Evolutionary conservation across 176 grass and related monocot species (phyloP), one percentile per base, ranked within the genome.

Genomic region (Zizania latifolia): DNA sequence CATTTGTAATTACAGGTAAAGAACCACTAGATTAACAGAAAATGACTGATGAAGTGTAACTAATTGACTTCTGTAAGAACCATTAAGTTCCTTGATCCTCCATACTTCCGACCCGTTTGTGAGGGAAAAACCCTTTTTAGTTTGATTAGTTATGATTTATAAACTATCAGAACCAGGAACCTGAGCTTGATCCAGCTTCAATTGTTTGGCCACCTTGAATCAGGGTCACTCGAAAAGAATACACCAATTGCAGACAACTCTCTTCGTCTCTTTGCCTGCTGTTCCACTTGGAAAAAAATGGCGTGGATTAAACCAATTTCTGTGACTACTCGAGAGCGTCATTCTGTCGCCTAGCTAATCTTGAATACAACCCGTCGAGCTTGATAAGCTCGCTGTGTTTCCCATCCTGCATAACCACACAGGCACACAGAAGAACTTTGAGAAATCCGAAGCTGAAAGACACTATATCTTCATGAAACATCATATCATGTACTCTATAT

Each of bases 351-450:
- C 65, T 89, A 11, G 77, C 89, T 84, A 99, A 61, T 83, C 90
- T 93, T 79, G 95, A 93, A 80, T 94, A 99, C 62, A 99, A 82
- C n/a, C 95, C 95, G 73, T 88, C 77, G 32, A 74, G 89, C 62
- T 88, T 83, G 83, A 99, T 69, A 66, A 99, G 89, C 45, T 99
- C 89, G 10, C 13, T 82, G 48, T 99, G 95, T 75, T 75, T 88
- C 19, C 95, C 95, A 24, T 90, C 86, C 95, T 99, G 85, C 75
- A 88, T 36, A 65, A 32, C 19, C 58, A 71, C 29, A 72, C n/a
- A n/a, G n/a, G n/a, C n/a, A n/a, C n/a, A n/a, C 26, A 77, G 8
- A 68, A n/a, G n/a, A 85, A 19, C 65, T 67, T 73, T 67, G 59
- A 33, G 6, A 53, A 50, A 24, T 53, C 48, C 16, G 14, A n/a